Conservation (phyloP, 345 rosid genomes). For the Eucalyptus camaldulensis region DNA sequence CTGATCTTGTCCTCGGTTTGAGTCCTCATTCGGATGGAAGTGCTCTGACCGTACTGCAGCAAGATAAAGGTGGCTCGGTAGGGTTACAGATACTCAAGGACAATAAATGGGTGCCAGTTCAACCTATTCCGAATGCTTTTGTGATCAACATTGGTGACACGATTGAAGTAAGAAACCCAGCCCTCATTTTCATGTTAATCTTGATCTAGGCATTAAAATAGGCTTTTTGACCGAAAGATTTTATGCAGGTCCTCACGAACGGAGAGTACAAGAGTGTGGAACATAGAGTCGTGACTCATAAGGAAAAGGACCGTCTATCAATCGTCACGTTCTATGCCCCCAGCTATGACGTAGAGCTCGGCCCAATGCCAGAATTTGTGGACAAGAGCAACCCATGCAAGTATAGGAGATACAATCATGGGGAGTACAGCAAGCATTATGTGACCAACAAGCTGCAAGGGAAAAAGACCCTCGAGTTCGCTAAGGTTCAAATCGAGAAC, state of each 20-base stretch:
- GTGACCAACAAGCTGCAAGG: constrained; percentile 77
- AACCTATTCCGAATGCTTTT: constrained; percentile 51
- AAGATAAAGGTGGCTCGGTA: constrained; percentile 42
- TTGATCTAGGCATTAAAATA: neutral
- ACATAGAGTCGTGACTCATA: constrained; percentile 81
- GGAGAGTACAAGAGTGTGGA: constrained; percentile 95
- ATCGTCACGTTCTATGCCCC: constrained; percentile 95
- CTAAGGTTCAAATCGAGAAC: constrained; percentile 25
- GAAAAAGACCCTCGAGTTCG: constrained; percentile 81
- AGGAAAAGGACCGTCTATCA: constrained; percentile 70
- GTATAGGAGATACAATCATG: constrained; percentile 79
- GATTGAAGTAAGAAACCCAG: constrained; percentile 30
- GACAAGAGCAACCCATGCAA: constrained; percentile 73
- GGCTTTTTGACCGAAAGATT: neutral
- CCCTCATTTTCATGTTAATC: neutral
- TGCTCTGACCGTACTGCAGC: constrained; percentile 90
- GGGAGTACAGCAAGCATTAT: constrained; percentile 85
- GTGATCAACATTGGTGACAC: constrained; percentile 95
- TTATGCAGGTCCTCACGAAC: constrained; percentile 66
- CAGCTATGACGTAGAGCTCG: constrained; percentile 73
- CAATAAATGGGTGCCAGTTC: constrained; percentile 55
- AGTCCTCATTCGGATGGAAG: constrained; percentile 99
- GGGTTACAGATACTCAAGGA: constrained; percentile 87
- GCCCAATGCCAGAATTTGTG: constrained; percentile 67
- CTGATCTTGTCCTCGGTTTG: constrained; percentile 91